phyloP scores from a whole-genome alignment of 73 alveolate genomes.

The Breviolum minutum region DNA sequence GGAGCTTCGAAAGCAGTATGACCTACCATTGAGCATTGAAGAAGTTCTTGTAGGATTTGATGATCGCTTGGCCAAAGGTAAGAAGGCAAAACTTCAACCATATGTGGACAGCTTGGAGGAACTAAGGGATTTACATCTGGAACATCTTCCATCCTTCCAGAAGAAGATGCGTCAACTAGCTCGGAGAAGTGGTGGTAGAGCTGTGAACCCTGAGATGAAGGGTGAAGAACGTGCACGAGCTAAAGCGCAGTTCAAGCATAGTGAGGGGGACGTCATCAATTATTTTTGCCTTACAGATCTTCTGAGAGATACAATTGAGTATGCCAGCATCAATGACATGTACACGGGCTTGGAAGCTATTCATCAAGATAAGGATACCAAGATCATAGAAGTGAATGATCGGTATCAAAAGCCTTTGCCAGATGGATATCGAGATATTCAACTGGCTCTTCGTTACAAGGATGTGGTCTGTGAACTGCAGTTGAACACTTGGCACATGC shows the following conservation, averaged over 20 bases:
- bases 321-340: constrained; percentile 4
- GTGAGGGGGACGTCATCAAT: neutral
- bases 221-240: neutral
- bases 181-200: neutral
- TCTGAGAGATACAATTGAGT: neutral
- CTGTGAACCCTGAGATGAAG: neutral
- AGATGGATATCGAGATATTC: constrained; percentile 24
- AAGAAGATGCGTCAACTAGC: neutral
- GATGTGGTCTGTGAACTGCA: constrained; percentile 54
- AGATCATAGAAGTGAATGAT: constrained; percentile 27
- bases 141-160: neutral
- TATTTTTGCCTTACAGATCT: constrained; percentile 1
- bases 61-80: neutral
- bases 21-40: neutral
- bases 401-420: constrained; percentile 17
- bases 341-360: constrained; percentile 1
- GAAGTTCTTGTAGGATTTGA: neutral
- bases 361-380: neutral
- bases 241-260: constrained; percentile 23
- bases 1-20: neutral
- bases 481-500: neutral
- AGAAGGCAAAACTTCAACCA: constrained; percentile 1
- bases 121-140: neutral
- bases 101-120: neutral
- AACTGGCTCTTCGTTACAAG: constrained; percentile 1